phyloP scores from a whole-genome alignment of 2,329 filamentous ascomycete species.

The Stemphylium lycopersici region DNA sequence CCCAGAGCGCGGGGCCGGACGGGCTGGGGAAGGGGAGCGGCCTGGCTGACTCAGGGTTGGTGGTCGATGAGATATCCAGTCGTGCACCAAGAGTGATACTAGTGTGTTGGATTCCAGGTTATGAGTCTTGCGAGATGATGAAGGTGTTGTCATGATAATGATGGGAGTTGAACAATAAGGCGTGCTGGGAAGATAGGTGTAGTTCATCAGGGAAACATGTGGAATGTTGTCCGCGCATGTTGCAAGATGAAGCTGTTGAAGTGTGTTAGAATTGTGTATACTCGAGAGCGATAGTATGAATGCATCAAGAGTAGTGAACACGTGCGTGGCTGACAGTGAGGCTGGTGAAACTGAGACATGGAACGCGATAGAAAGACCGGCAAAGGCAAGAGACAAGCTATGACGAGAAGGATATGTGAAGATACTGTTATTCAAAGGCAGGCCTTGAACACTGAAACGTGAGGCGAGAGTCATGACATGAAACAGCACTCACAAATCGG shows the following conservation, averaged over 20 bases:
- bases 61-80: slow-evolving; percentile 94
- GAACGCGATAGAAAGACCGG: neutral
- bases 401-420: neutral
- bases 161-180: slow-evolving; percentile 70
- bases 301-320: neutral
- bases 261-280: slow-evolving; percentile 8
- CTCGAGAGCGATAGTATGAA: neutral
- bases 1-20: slow-evolving; percentile 60
- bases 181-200: slow-evolving; percentile 84
- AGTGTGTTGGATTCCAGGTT: slow-evolving; percentile 85
- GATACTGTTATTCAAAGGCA: neutral
- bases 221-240: slow-evolving; percentile 84
- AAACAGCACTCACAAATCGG: slow-evolving; percentile 72
- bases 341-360: neutral
- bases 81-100: slow-evolving; percentile 94
- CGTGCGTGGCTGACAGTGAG: neutral
- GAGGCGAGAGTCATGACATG: neutral
- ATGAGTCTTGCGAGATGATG: slow-evolving; percentile 76
- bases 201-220: slow-evolving; percentile 98
- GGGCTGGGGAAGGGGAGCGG: slow-evolving; percentile 67
- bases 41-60: slow-evolving; percentile 66
- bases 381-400: slow-evolving; percentile 4
- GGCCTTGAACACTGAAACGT: neutral
- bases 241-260: slow-evolving; percentile 82
- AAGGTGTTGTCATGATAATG: slow-evolving; percentile 91